A percentile compares a stretch with the other conserved stretches of the same genome.
phyloP scores from a whole-genome alignment of 768 basidiomycete species.

The Suillus subaureus region DNA sequence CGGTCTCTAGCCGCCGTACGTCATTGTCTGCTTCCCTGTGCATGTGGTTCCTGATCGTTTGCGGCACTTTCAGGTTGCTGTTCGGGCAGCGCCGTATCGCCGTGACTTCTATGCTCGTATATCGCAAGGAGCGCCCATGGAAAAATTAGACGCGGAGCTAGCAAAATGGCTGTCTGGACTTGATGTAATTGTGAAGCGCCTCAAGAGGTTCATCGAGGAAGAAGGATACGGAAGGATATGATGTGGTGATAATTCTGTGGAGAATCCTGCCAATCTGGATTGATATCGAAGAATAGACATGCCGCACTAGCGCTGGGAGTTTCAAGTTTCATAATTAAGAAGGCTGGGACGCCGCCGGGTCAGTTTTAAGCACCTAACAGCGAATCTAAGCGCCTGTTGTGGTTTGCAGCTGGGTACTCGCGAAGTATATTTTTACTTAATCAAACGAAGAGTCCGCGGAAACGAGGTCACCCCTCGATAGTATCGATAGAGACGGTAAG shows the following conservation, averaged over 20 bases:
- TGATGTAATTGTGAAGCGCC: constrained; percentile 52
- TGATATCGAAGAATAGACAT: constrained; percentile 1
- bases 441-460: constrained; percentile 2
- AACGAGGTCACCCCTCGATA: neutral
- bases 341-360: neutral
- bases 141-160: constrained; percentile 61
- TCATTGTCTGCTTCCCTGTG: constrained; percentile 12
- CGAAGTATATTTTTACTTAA: neutral
- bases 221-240: constrained; percentile 61
- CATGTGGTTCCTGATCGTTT: neutral
- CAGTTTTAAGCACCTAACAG: neutral
- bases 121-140: constrained; percentile 61
- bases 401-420: neutral
- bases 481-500: neutral
- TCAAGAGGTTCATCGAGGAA: constrained; percentile 57
- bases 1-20: constrained; percentile 47
- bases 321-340: constrained; percentile 1
- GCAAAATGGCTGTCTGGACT: constrained; percentile 63
- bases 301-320: neutral
- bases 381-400: constrained; percentile 1
- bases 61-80: constrained; percentile 47
- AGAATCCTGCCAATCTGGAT: constrained; percentile 18
- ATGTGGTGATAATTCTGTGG: constrained; percentile 19
- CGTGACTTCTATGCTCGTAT: constrained; percentile 64
- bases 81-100: constrained; percentile 64